Evolutionary conservation across 163 green algal species (phyloP), one percentile per base, ranked within the genome.

Genomic region (Picocystis sp.): DNA sequence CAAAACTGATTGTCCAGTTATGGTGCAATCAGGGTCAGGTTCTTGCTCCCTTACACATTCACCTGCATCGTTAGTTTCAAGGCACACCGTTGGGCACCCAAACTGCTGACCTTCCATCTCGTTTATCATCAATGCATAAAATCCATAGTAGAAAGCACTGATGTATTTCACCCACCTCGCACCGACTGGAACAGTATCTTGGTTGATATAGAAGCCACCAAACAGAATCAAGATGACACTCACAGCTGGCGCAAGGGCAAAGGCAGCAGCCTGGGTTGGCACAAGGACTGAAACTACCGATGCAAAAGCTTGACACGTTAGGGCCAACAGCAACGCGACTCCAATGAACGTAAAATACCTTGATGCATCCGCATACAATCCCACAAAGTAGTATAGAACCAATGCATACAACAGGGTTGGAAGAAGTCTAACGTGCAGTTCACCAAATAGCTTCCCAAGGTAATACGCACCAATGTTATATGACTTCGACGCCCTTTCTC

Each of bases 161-260:
- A 76, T 54, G 67, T 70, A 77, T 53, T 73, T 62, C n/a, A 76
- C 55, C 69, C 69, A 77, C 9, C 60, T 46, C 8, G 53, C 24
- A 44, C 59, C 53, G 15, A 55, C 59, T 9, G 59, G 59, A 11
- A 67, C 69, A 41, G 22, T 72, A 33, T 67, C 46, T 17, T 67
- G 9, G 17, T 67, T 67, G 14, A 67, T 47, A 1, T 72, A 67
- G 44, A 67, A 72, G 3, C 59, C 59, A 0, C 59, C 59, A 49
- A 67, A 72, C 11, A 72, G 48, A 58, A 67, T 70, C 1, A 71
- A 65, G 11, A 67, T 62, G n/a, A 67, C 61, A 2, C 58, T 67
- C 10, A 70, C 22, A 11, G 69, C 58, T n/a, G 59, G 59, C 2
- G 58, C 59, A 29, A 67, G 56, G 19, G 59, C 59, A 17, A 67